Percentiles rank a stretch among this genome's conserved stretches.
Evolutionary conservation across 2,329 filamentous ascomycete species (phyloP).

Genomic region (Fusarium dimerum): DNA sequence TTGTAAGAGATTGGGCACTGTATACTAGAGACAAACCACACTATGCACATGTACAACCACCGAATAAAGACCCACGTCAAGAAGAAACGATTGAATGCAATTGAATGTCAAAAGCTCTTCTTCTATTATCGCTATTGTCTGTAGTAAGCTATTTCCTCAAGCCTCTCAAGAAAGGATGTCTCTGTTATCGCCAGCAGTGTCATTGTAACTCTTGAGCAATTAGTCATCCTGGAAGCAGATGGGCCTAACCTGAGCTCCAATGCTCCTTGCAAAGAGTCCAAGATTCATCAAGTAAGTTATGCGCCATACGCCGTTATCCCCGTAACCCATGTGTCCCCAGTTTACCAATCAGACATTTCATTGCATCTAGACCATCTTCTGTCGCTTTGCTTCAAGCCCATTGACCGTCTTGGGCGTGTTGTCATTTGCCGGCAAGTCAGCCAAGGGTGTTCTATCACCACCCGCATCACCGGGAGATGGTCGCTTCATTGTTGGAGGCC

Average conservation of each 20-base stretch:
- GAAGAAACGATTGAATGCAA: neutral
- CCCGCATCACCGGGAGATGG: constrained; percentile 38
- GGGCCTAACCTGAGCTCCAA: neutral
- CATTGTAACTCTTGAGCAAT: neutral
- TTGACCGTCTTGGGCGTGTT: constrained; percentile 23
- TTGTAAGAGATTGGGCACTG: neutral
- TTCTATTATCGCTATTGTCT: neutral
- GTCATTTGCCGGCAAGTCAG: constrained; percentile 52
- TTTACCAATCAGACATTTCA: neutral
- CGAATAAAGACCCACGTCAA: neutral
- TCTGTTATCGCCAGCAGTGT: neutral
- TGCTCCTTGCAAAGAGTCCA: neutral
- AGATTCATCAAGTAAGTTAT: constrained; percentile 5
- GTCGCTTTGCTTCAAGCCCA: constrained; percentile 52
- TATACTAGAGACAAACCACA: neutral
- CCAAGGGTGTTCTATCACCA: constrained; percentile 44
- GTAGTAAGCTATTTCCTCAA: neutral
- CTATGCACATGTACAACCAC: neutral
- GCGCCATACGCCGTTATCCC: constrained; percentile 17
- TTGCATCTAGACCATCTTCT: constrained; percentile 42
- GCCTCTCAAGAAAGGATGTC: neutral
- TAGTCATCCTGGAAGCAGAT: neutral
- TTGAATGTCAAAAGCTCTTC: neutral
- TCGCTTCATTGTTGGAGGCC: constrained; percentile 60
- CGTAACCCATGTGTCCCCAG: constrained; percentile 1